These are phyloP conservation scores for Aspergillus egyptiacus DNA, from an alignment of 495 filamentous ascomycete genomes.

Conservation along the genomic window DNA sequence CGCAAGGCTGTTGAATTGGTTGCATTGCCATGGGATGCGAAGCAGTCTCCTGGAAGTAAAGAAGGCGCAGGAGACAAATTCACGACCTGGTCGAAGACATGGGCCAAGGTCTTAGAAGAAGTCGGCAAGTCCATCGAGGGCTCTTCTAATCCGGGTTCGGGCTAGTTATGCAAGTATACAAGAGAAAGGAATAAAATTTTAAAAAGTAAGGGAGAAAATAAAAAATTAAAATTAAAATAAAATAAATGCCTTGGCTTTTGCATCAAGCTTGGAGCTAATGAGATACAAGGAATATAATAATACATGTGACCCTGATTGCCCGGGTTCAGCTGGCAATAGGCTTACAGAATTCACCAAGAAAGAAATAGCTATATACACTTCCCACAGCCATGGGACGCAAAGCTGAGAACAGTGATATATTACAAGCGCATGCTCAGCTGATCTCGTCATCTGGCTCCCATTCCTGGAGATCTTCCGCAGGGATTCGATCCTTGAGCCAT, in stretches of 20 bases:
- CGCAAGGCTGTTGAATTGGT: conserved; percentile 26
- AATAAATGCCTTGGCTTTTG: too few species aligned
- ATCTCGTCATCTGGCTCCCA: conserved; percentile 29
- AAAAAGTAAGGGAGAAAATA: too few species aligned
- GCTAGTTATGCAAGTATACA: too few species aligned
- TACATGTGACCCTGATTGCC: background rate
- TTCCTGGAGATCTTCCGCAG: conserved; percentile 50
- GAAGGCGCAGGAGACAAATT: conserved; percentile 40
- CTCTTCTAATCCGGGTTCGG: background rate
- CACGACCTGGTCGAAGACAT: conserved; percentile 41
- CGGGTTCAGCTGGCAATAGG: background rate
- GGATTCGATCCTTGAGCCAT: conserved; percentile 76
- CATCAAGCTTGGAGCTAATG: too few species aligned
- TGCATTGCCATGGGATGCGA: conserved; percentile 21
- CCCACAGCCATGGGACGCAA: background rate
- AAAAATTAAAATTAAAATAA: too few species aligned
- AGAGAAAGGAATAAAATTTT: too few species aligned
- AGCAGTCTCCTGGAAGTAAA: conserved; percentile 10
- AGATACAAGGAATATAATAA: background rate
- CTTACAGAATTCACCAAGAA: conserved; percentile 3
- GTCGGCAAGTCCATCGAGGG: conserved; percentile 30
- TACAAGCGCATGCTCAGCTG: conserved; percentile 4
- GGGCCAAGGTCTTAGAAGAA: conserved; percentile 43
- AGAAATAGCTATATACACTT: conserved; percentile 9
- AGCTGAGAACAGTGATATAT: background rate